A percentile compares a stretch with the other conserved stretches of the same genome.
Conservation (phyloP, 2,329 filamentous ascomycete genomes). For the Sporothrix protearum region DNA sequence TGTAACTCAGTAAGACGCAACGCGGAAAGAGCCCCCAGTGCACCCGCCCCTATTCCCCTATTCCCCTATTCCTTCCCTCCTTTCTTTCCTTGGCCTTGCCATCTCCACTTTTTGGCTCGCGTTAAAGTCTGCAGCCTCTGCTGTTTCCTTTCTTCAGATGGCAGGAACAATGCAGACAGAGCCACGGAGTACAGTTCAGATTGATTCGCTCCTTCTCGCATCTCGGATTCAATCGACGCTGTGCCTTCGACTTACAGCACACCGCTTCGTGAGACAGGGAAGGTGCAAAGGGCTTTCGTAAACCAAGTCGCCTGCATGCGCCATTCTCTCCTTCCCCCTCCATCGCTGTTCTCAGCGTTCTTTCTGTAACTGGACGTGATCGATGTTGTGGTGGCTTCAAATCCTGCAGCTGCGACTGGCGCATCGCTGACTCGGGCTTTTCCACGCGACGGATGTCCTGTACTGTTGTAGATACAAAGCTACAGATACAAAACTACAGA, state of each 20-base stretch:
- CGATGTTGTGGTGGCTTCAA: not conserved
- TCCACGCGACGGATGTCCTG: not conserved
- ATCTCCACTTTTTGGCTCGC: not conserved
- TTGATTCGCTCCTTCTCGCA: not conserved
- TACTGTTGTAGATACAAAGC: not conserved
- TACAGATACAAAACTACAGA: not conserved
- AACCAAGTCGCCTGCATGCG: not conserved
- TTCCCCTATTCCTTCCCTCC: too few relatives aligned
- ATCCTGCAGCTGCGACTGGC: not conserved
- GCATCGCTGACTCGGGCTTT: constrained; percentile 2
- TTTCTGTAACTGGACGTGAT: not conserved
- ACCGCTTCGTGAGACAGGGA: not conserved
- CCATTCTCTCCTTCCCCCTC: not conserved
- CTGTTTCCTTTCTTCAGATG: not conserved
- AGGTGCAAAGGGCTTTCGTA: not conserved
- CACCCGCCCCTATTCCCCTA: not conserved
- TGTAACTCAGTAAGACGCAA: too few relatives aligned
- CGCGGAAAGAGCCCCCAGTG: not conserved
- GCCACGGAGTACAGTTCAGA: not conserved
- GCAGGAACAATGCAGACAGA: not conserved
- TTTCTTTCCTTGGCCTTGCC: constrained; percentile 2
- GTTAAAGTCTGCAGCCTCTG: not conserved
- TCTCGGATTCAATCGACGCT: not conserved
- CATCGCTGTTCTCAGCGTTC: not conserved
- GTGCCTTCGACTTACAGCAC: not conserved